Conservation (phyloP, 805 yeast genomes). For the Saccharomycopsis olivae region DNA sequence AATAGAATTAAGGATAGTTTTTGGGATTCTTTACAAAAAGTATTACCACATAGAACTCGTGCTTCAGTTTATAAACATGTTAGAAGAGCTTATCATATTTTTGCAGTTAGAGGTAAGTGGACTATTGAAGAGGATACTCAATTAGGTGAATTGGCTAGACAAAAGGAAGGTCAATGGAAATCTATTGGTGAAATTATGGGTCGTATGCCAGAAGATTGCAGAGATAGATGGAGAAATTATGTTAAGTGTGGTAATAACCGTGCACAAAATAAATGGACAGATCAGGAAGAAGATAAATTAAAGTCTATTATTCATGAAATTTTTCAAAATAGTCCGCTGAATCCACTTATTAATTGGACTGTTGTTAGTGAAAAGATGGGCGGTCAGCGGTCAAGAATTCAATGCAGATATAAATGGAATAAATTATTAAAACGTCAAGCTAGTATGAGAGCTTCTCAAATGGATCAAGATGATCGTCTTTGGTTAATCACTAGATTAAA, state of each 20-base stretch:
- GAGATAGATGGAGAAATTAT: slow-evolving; percentile 94
- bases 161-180: slow-evolving; percentile 82
- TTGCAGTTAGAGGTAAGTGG: slow-evolving; percentile 87
- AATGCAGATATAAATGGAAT: slow-evolving; percentile 93
- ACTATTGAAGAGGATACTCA: slow-evolving; percentile 66
- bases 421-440: slow-evolving; percentile 60
- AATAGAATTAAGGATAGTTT: slow-evolving; percentile 80
- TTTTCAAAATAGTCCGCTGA: slow-evolving; percentile 28
- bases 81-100: slow-evolving; percentile 78
- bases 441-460: slow-evolving; percentile 30
- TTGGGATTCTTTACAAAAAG: slow-evolving; percentile 76
- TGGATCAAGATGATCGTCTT: slow-evolving; percentile 36
- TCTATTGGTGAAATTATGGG: slow-evolving; percentile 68
- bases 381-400: slow-evolving; percentile 82
- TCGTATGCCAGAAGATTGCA: slow-evolving; percentile 96
- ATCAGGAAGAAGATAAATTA: slow-evolving; percentile 56
- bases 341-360: slow-evolving; percentile 75
- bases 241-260: slow-evolving; percentile 81
- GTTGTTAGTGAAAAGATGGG: slow-evolving; percentile 82
- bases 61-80: slow-evolving; percentile 92
- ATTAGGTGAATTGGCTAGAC: slow-evolving; percentile 50
- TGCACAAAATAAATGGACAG: slow-evolving; percentile 69
- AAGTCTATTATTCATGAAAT: slow-evolving; percentile 43
- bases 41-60: slow-evolving; percentile 74
- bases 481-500: slow-evolving; percentile 40